Evolutionary conservation across 306 rosid genomes (phyloP).

Genomic region (Cucurbita maxima): DNA sequence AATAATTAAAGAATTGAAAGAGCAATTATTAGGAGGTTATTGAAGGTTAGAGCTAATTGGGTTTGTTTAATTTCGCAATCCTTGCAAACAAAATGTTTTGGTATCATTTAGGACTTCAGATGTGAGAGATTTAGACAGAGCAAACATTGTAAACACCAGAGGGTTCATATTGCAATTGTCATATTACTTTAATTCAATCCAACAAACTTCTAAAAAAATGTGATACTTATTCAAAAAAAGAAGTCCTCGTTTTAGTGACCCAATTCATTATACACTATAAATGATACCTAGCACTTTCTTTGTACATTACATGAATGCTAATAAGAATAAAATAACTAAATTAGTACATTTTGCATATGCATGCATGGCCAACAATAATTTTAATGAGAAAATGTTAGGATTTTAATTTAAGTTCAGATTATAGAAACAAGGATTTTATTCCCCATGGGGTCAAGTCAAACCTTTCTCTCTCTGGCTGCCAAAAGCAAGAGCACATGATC

Average conservation of each 20-base stretch:
- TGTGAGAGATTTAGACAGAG: neutral
- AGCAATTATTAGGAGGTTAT: constrained; percentile 1
- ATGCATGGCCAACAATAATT: constrained; percentile 1
- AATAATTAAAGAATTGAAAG: neutral
- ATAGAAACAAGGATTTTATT: constrained; percentile 3
- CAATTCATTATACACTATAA: neutral
- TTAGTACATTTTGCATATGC: neutral
- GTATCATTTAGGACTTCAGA: neutral
- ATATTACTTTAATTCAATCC: neutral
- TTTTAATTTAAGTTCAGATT: constrained; percentile 2
- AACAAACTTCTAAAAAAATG: neutral
- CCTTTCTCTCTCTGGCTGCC: constrained; percentile 1
- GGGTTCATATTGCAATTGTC: neutral
- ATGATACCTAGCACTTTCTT: neutral
- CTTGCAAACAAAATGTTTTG: neutral
- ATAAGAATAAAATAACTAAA: neutral
- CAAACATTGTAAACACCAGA: neutral
- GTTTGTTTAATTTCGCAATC: neutral
- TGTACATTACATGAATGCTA: neutral
- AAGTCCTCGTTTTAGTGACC: neutral
- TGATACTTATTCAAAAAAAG: neutral
- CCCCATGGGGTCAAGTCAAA: constrained; percentile 3
- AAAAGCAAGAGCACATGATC: constrained; percentile 7
- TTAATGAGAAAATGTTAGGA: constrained; percentile 1
- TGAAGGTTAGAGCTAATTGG: neutral